Evolutionary conservation across 1,284 basidiomycete species (phyloP), one percentile per base, ranked within the genome.

Genomic region (Phylloporus sp.): DNA sequence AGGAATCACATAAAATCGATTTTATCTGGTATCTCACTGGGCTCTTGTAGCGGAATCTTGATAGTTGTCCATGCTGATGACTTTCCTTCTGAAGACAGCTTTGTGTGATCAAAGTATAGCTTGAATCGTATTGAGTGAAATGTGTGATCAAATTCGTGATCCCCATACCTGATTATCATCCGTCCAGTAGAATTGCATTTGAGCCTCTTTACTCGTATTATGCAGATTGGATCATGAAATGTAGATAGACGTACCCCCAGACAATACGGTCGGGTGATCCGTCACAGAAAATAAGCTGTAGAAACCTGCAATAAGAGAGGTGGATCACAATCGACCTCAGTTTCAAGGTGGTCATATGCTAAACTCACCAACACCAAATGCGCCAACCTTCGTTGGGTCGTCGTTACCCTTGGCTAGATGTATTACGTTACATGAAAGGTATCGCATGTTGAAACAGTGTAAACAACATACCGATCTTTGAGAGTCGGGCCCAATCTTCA

Each of bases 1-100:
- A 99, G 85, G 80, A 99, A 99, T 41, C 93, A 89, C 29, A 92
- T 89, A 69, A 98, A 91, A 71, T 96, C 94, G 60, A 96, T 91
- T 0, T 90, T 85, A 14, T 88, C 85, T 23, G 96, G 96, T 56
- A 97, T 91, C 0, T 94, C 89, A 1, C 86, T 84, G 2, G 92
- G 89, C 76, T 97, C 93, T 37, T 96, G 88, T 1, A 98, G 86
- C 5, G 85, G 84, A 92, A 99, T 96, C 67, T 93, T 87, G 80
- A 99, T 97, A 0, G 90, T 88, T 6, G 97, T 97, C 94, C 95
- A 97, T 15, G n/a, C 14, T 78, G 97, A 94, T 14, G 32, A 57
- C 37, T 37, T 12, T 57, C 25, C 49, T 12, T 27, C 25, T 25
- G 11, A 15, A 25, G 47, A 23, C n/a, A 20, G 47, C 5, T 27